phyloP scores from a whole-genome alignment of 2,329 filamentous ascomycete species.

The Emergomyces orientalis region DNA sequence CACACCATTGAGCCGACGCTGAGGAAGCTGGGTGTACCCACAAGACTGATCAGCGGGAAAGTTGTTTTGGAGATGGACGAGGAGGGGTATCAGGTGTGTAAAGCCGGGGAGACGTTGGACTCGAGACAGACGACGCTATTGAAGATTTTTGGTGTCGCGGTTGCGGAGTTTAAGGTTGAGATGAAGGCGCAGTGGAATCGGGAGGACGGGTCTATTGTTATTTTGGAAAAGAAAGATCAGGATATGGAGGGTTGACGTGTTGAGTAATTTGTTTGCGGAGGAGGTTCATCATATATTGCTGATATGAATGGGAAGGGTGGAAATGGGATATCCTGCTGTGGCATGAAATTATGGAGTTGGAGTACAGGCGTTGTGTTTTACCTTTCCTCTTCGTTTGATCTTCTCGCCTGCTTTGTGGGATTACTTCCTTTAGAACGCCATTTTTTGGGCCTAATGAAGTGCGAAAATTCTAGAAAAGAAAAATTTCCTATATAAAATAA shows the following conservation, averaged over 20 bases:
- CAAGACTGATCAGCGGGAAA: conserved; percentile 76
- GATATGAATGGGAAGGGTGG: not conserved
- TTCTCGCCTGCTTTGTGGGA: not conserved
- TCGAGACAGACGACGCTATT: conserved; percentile 85
- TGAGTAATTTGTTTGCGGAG: not conserved
- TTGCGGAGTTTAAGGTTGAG: conserved; percentile 81
- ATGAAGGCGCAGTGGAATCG: conserved; percentile 56
- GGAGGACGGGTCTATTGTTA: conserved; percentile 32
- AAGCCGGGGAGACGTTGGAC: conserved; percentile 74
- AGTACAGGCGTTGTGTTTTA: conserved; percentile 1
- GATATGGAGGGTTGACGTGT: conserved; percentile 31
- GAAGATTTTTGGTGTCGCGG: conserved; percentile 85
- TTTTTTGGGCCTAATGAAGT: not conserved
- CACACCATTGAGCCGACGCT: conserved; percentile 87
- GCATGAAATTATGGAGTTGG: conserved; percentile 5
- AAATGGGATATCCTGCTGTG: not conserved
- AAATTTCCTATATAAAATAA: not conserved
- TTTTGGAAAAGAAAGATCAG: conserved; percentile 29
- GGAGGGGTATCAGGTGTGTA: conserved; percentile 63
- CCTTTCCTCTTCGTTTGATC: not conserved
- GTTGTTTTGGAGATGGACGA: conserved; percentile 60
- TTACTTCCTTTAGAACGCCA: not conserved
- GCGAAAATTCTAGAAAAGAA: not conserved
- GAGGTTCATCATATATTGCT: not conserved
- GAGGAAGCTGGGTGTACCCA: conserved; percentile 80